Evolutionary conservation across 2,329 filamentous ascomycete species (phyloP), one percentile per base, ranked within the genome.

Genomic region (Colletotrichum tamarilloi): DNA sequence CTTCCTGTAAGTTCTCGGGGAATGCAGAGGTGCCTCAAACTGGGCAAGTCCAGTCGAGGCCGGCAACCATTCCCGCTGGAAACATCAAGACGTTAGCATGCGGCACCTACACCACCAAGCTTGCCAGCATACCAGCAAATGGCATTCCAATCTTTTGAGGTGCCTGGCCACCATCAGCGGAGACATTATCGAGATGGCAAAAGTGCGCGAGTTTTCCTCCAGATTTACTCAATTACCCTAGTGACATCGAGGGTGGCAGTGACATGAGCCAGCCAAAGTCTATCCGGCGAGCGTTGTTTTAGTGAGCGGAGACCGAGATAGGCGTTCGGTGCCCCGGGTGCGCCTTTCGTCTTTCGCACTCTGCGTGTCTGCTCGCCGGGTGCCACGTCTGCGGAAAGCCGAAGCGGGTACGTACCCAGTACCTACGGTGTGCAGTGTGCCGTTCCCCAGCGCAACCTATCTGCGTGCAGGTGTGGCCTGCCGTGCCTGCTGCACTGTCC

Each of bases 361-460:
- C 16, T 42, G 59, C 35, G n/a, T 32, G 57, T 49, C 32, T 59
- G 57, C 57, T 35, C 32, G 4, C 42, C n/a, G 66, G 35, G 59
- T 73, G 70, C 55, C 70, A 73, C 70, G 70, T 73, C 60, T 64
- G 58, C 60, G 55, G 67, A 73, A 73, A 65, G 46, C 70, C 67
- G 70, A 73, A 46, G 55, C 42, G 26, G 56, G 63, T 71, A 71
- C 68, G 68, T 71, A 72, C 60, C 30, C 28, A 32, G 28, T 49
- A 30, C 55, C 16, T 42, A 42, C 38, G 38, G 38, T 42, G 38
- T 42, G 38, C 38, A 6, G 38, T 42, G 38, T 19, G 38, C 38
- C 38, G 38, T 42, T 42, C 38, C 38, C 38, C 38, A 19, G 38
- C 38, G 38, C 38, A 42, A 19, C 38, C 16, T 42, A 5, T 42